phyloP scores from a whole-genome alignment of 2,329 filamentous ascomycete genomes.

The Fusarium armeniacum region DNA sequence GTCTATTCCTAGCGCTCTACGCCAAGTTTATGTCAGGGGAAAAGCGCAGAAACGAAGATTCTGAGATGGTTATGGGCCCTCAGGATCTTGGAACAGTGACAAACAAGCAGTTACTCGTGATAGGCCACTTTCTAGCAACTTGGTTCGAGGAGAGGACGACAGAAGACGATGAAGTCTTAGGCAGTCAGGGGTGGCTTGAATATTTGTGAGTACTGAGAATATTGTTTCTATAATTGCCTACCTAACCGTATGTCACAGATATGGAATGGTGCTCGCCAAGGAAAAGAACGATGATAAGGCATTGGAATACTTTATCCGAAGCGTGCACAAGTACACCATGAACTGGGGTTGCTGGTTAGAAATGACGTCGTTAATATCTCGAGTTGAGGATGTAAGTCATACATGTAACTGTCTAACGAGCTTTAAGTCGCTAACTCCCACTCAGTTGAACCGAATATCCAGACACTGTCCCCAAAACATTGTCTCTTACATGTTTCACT shows the following conservation, averaged over 20 bases:
- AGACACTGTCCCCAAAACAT: conserved; percentile 87
- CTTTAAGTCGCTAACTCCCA: conserved; percentile 24
- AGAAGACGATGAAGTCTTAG: conserved; percentile 70
- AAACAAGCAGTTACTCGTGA: conserved; percentile 85
- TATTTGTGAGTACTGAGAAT: conserved; percentile 70
- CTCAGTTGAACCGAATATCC: conserved; percentile 77
- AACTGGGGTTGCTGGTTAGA: conserved; percentile 99
- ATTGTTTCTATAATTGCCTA: not conserved
- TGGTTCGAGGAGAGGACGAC: conserved; percentile 80
- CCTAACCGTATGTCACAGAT: conserved; percentile 60
- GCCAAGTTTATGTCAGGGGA: conserved; percentile 94
- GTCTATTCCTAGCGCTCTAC: conserved; percentile 91
- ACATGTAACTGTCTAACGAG: conserved; percentile 43
- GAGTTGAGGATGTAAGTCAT: conserved; percentile 81
- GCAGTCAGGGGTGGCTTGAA: conserved; percentile 93
- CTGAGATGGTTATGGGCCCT: conserved; percentile 96
- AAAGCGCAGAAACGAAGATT: conserved; percentile 95
- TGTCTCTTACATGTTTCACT: conserved; percentile 93
- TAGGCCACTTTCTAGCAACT: conserved; percentile 81
- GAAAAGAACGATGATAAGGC: conserved; percentile 91
- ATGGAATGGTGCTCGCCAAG: conserved; percentile 90
- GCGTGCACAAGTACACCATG: conserved; percentile 90
- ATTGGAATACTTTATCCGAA: conserved; percentile 87
- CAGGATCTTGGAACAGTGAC: conserved; percentile 86
- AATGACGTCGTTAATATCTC: conserved; percentile 82